Evolutionary conservation across 2,329 filamentous ascomycete species (phyloP).

Genomic region (Colletotrichum musae): DNA sequence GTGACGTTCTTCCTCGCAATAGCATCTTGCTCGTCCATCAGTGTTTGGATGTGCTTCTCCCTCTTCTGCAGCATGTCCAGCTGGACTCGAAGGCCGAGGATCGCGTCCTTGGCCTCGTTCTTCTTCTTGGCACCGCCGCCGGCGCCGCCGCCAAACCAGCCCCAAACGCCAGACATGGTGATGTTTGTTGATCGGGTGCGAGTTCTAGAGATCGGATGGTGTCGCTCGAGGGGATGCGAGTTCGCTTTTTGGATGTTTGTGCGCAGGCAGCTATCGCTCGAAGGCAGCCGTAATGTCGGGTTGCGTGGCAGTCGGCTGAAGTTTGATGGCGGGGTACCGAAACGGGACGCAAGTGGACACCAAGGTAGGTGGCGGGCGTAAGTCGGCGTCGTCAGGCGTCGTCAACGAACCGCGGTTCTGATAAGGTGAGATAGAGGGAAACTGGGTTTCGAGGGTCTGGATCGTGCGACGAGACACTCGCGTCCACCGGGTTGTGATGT

Average conservation of each 20-base stretch:
- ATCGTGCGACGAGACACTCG: constrained; percentile 31
- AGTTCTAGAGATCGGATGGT: neutral
- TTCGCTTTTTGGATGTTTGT: constrained; percentile 20
- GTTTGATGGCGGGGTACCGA: constrained; percentile 42
- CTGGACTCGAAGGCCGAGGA: constrained; percentile 87
- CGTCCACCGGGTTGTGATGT: constrained; percentile 29
- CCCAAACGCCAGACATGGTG: constrained; percentile 79
- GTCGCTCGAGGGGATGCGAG: neutral
- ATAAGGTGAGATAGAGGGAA: neutral
- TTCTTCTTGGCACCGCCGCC: constrained; percentile 87
- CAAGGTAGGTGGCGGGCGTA: too few relatives aligned
- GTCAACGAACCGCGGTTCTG: constrained; percentile 17
- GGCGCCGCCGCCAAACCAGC: constrained; percentile 91
- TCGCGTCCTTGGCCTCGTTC: constrained; percentile 88
- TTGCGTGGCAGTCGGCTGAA: constrained; percentile 40
- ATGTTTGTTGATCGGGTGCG: constrained; percentile 17
- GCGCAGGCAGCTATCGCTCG: constrained; percentile 31
- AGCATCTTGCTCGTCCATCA: constrained; percentile 93
- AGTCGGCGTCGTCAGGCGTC: constrained; percentile 11
- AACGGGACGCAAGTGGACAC: constrained; percentile 36
- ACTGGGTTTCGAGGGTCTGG: neutral
- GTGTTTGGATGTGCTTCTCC: constrained; percentile 89
- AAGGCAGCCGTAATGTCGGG: constrained; percentile 37
- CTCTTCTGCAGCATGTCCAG: constrained; percentile 98
- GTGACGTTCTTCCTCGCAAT: constrained; percentile 90